Base-by-base conservation (phyloP, 2,329 filamentous ascomycete genomes). In the Scolecobasidium constrictum region DNA sequence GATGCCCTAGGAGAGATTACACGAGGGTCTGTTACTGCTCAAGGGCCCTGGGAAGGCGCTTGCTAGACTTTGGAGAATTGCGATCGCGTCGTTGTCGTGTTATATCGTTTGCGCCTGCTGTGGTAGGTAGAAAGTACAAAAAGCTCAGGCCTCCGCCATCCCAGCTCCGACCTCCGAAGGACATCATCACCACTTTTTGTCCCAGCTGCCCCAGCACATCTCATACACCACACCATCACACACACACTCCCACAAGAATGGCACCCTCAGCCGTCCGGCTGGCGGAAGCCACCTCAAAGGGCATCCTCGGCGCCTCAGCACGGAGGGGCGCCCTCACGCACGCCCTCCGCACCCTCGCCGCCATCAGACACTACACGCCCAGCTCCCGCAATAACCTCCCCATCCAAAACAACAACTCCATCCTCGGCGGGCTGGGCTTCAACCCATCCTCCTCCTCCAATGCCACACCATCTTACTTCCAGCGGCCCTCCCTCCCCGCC, bases 401-500 rank as follows among this genome's bases (percentile, higher is more conserved):
- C 37, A 7, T 9, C 20, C 19, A 39, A 16, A 37, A 9, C 26
- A 31, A 31, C 26, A 9, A 9, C 15, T 31, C 26, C 15, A 9
- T 31, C 26, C 15, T 31, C 26, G 26, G 26, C 15, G 34, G 34
- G 16, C 18, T 36, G 7, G 34, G 34, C 7, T 31, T 31, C 26
- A 9, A 11, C 9, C 18, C 34, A 17, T 19, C 34, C 9, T 11
- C 9, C 34, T 36, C 34, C 7, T 15, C 12, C 17, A 31, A 31
- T 31, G 22, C 33, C 13, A 12, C 31, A 17, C 42, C 48, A 9
- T 40, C 49, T 11, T 64, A 63, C 52, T 64, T 64, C 48, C 59
- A 62, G 46, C 65, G 71, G 36, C 66, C 68, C 35, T 64, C 71
- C 17, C 72, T 95, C 41, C 92, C 92, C 20, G 85, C 88, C 52